phyloP scores from a whole-genome alignment of 2,329 filamentous ascomycete genomes.

The Verticillium tricorpus region DNA sequence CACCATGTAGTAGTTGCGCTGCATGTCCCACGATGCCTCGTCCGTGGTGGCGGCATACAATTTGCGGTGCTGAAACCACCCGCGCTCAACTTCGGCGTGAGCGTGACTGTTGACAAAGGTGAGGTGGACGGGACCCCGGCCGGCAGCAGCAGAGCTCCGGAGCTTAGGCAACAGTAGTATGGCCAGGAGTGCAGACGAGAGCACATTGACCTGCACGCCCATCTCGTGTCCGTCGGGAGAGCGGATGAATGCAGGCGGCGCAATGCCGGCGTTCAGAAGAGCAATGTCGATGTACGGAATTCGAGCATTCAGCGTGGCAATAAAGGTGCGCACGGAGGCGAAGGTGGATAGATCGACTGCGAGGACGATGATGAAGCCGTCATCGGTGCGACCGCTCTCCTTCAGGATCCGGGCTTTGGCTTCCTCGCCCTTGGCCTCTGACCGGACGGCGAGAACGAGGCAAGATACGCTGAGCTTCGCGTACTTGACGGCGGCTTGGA shows the following conservation, averaged over 20 bases:
- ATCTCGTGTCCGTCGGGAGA: constrained; percentile 39
- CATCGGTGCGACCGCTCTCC: constrained; percentile 20
- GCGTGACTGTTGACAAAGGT: constrained; percentile 30
- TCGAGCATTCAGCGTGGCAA: constrained; percentile 25
- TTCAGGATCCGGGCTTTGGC: constrained; percentile 21
- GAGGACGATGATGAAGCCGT: constrained; percentile 34
- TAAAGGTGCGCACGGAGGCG: constrained; percentile 37
- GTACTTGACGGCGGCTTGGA: constrained; percentile 43
- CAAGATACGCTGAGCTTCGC: constrained; percentile 32
- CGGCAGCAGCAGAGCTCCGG: constrained; percentile 12
- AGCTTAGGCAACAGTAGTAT: constrained; percentile 43
- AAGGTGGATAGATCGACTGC: constrained; percentile 40
- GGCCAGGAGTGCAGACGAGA: constrained; percentile 51
- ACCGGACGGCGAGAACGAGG: constrained; percentile 42
- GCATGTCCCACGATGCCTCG: constrained; percentile 4
- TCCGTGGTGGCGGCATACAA: constrained; percentile 13
- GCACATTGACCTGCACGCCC: constrained; percentile 51
- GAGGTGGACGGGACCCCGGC: constrained; percentile 27
- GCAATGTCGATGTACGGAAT: constrained; percentile 36
- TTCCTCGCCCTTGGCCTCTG: constrained; percentile 30
- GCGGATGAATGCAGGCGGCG: constrained; percentile 21
- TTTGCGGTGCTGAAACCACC: constrained; percentile 13
- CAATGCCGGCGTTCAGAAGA: constrained; percentile 39
- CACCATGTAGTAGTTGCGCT: constrained; percentile 21
- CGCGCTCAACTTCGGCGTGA: constrained; percentile 12